Percentiles rank a stretch among this genome's conserved stretches.
phyloP scores from a whole-genome alignment of 1,284 basidiomycete species.

The Dichomitus squalens region DNA sequence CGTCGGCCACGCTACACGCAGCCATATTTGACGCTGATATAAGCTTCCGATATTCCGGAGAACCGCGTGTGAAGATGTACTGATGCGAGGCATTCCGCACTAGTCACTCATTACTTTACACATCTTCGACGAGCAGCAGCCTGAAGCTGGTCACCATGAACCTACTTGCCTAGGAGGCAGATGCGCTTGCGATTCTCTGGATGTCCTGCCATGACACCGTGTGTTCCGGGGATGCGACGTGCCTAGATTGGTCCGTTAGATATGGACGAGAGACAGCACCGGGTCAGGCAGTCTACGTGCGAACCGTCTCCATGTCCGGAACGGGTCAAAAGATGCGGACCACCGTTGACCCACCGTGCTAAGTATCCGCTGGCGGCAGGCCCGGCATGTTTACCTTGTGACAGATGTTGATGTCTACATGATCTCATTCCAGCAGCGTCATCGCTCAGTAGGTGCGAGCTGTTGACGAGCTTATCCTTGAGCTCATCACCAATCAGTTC shows the following conservation, averaged over 20 bases:
- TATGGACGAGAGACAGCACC: constrained; percentile 7
- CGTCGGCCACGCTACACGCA: background rate
- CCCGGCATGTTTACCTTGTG: constrained; percentile 18
- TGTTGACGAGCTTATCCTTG: constrained; percentile 5
- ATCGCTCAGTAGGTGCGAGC: background rate
- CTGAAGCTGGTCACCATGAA: no score
- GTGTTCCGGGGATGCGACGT: constrained; percentile 1
- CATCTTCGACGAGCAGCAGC: no score
- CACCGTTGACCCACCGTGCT: background rate
- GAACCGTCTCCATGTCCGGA: constrained; percentile 25
- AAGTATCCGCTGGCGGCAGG: constrained; percentile 9
- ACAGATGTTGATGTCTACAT: constrained; percentile 20
- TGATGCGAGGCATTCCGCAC: background rate
- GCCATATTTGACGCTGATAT: constrained; percentile 5
- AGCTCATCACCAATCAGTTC: constrained; percentile 4
- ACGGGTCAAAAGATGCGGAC: constrained; percentile 20
- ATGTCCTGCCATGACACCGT: background rate
- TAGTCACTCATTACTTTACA: no score
- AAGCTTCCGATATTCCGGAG: constrained; percentile 7
- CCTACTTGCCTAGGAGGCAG: no score
- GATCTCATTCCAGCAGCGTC: constrained; percentile 3
- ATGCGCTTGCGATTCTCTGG: no score
- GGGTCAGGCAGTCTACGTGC: constrained; percentile 21
- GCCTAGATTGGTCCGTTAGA: constrained; percentile 10
- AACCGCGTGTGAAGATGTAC: constrained; percentile 1